Percentiles rank a stretch among this genome's conserved stretches.
These are phyloP conservation scores for Amaranthus cruentus DNA, from an alignment of 148 eudicot species.

Conservation along the genomic window DNA sequence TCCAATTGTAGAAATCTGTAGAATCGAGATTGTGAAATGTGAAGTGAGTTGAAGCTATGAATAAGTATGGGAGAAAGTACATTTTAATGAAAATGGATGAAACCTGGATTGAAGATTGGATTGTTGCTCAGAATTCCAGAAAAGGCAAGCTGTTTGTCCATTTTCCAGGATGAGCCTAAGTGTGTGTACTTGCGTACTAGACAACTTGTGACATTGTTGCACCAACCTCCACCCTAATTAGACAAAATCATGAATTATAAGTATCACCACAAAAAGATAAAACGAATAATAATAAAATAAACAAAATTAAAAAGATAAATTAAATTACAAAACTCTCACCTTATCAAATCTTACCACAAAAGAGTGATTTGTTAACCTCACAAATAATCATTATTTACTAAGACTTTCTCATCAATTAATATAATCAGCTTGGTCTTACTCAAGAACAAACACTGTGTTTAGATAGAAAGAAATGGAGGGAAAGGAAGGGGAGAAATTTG, in stretches of 20 bases:
- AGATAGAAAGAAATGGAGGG: too few relatives aligned
- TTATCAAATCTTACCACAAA: too few relatives aligned
- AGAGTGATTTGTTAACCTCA: too few relatives aligned
- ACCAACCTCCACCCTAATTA: slow-evolving; percentile 91
- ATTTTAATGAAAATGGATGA: not conserved
- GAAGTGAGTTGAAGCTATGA: slow-evolving; percentile 5
- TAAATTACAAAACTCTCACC: too few relatives aligned
- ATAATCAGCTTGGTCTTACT: not conserved
- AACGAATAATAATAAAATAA: too few relatives aligned
- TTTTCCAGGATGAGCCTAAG: slow-evolving; percentile 69
- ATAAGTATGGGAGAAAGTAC: not conserved
- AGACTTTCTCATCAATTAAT: not conserved
- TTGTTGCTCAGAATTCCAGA: slow-evolving; percentile 67
- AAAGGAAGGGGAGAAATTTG: too few relatives aligned
- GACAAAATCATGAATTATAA: not conserved
- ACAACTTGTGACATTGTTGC: slow-evolving; percentile 73
- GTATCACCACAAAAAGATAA: not conserved
- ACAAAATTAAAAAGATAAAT: too few relatives aligned
- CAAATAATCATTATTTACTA: too few relatives aligned
- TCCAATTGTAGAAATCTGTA: slow-evolving; percentile 91
- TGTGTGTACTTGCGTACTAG: slow-evolving; percentile 45
- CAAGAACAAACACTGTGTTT: not conserved
- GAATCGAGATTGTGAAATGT: slow-evolving; percentile 7
- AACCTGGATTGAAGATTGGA: slow-evolving; percentile 62
- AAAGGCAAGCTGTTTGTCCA: slow-evolving; percentile 52